Conservation (phyloP, 202 grass and related monocot genomes). For the Elaeis oleifera region DNA sequence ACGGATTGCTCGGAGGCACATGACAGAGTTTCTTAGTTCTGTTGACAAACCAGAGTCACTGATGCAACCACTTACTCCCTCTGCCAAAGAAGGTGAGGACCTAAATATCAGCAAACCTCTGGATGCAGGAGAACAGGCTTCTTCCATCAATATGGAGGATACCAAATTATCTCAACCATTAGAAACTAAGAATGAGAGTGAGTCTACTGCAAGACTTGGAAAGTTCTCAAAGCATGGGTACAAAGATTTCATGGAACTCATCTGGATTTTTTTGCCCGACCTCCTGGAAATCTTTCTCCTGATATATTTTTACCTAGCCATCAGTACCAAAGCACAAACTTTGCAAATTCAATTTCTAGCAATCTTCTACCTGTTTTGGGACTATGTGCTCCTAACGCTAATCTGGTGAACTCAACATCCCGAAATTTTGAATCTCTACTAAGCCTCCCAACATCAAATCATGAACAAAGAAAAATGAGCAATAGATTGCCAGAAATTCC, state of each 20-base stretch:
- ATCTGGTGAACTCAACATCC: slow-evolving; percentile 42
- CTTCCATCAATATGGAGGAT: slow-evolving; percentile 10
- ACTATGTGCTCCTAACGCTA: slow-evolving; percentile 90
- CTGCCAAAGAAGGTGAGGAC: slow-evolving; percentile 32
- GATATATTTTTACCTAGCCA: slow-evolving; percentile 33
- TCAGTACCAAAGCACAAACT: slow-evolving; percentile 30
- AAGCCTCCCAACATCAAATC: slow-evolving; percentile 23
- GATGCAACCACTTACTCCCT: slow-evolving; percentile 37
- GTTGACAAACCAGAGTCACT: slow-evolving; percentile 36
- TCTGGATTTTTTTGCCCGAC: slow-evolving; percentile 43
- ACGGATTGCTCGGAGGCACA: slow-evolving; percentile 65
- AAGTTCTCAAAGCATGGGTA: slow-evolving; percentile 41
- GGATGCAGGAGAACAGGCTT: slow-evolving; percentile 24
- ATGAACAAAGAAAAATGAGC: slow-evolving; percentile 47
- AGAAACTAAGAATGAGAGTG: slow-evolving; percentile 36
- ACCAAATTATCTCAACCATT: slow-evolving; percentile 28
- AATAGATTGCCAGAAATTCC: slow-evolving; percentile 34
- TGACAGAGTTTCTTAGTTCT: slow-evolving; percentile 8
- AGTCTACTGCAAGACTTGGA: slow-evolving; percentile 40
- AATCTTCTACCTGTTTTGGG: slow-evolving; percentile 82
- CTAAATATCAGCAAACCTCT: slow-evolving; percentile 34
- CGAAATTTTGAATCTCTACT: slow-evolving; percentile 30
- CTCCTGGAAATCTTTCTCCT: slow-evolving; percentile 28
- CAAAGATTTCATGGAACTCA: slow-evolving; percentile 49
- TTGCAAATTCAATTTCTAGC: slow-evolving; percentile 45